These are phyloP conservation scores for Calycina marina DNA, from an alignment of 2,329 filamentous ascomycete species.

Conservation along the genomic window DNA sequence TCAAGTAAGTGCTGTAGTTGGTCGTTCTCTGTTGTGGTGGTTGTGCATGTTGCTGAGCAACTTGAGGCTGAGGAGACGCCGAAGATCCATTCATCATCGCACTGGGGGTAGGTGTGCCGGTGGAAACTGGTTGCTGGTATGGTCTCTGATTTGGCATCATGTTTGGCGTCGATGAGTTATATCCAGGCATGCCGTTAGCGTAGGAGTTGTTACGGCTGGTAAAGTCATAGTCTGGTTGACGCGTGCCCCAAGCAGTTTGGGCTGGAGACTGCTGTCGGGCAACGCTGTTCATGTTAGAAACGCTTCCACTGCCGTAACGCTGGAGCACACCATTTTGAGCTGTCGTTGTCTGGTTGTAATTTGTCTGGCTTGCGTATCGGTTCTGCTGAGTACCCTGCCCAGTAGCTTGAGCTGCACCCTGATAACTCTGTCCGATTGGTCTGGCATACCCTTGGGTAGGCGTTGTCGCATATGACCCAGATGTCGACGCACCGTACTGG, in stretches of 20 bases:
- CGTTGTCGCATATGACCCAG: slow-evolving; percentile 14
- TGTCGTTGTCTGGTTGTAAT: slow-evolving; percentile 15
- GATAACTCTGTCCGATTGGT: slow-evolving; percentile 13
- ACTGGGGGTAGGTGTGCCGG: slow-evolving; percentile 9
- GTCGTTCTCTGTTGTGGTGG: slow-evolving; percentile 4
- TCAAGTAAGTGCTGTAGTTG: slow-evolving; percentile 20
- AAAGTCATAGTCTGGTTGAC: slow-evolving; percentile 1
- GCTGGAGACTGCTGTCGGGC: slow-evolving; percentile 20
- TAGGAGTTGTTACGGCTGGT: slow-evolving; percentile 9
- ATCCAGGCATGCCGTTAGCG: slow-evolving; percentile 11
- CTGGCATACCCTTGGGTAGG: slow-evolving; percentile 14
- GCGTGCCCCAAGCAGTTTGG: slow-evolving; percentile 18
- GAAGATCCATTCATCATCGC: slow-evolving; percentile 14
- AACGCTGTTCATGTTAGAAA: slow-evolving; percentile 6
- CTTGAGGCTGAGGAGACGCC: slow-evolving; percentile 12
- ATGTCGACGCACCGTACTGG: slow-evolving; percentile 10
- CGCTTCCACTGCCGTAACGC: slow-evolving; percentile 13
- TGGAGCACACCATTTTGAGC: slow-evolving; percentile 18
- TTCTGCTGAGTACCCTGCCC: slow-evolving; percentile 13
- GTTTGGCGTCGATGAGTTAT: slow-evolving; percentile 14
- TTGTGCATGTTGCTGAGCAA: slow-evolving; percentile 7
- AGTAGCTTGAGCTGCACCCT: slow-evolving; percentile 13
- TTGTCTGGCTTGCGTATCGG: slow-evolving; percentile 16
- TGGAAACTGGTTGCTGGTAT: slow-evolving; percentile 14
- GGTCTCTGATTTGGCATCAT: slow-evolving; percentile 11